Evolutionary conservation across 1,284 basidiomycete species (phyloP).

Genomic region (Microbotryomycetes sp.): DNA sequence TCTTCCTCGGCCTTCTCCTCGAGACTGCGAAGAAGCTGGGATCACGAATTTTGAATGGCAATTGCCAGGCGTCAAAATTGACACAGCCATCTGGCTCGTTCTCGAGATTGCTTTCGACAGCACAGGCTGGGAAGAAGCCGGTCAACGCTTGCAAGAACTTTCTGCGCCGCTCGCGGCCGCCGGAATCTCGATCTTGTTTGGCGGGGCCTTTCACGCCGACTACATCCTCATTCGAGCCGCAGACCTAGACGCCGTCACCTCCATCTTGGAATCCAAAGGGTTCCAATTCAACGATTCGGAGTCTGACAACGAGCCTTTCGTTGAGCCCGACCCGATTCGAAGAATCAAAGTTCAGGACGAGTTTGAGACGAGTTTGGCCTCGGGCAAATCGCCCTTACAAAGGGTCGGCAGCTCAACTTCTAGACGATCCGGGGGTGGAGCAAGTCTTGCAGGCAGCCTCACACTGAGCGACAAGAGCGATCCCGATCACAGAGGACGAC

Average conservation of each 20-base stretch:
- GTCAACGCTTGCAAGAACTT: slow-evolving; percentile 26
- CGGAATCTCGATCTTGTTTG: slow-evolving; percentile 32
- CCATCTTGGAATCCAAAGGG: slow-evolving; percentile 6
- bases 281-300: slow-evolving; percentile 10
- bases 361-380: background rate
- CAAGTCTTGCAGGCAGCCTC: background rate
- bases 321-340: too few species aligned
- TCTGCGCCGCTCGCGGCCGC: slow-evolving; percentile 29
- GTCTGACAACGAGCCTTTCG: slow-evolving; percentile 1
- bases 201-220: slow-evolving; percentile 29
- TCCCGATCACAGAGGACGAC: background rate
- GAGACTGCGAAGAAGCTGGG: background rate
- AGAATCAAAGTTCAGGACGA: background rate
- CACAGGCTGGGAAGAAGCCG: slow-evolving; percentile 23
- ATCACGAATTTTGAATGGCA: background rate
- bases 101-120: slow-evolving; percentile 32
- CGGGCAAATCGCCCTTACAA: background rate
- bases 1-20: background rate
- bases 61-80: slow-evolving; percentile 8
- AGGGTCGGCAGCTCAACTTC: background rate
- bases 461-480: background rate
- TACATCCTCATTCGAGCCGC: slow-evolving; percentile 21
- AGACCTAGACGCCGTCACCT: background rate
- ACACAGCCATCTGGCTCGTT: slow-evolving; percentile 25
- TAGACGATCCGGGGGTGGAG: background rate